Base-by-base conservation (phyloP, 192 early-diverging fungal genomes). In the Spizellomyces punctatus region DNA sequence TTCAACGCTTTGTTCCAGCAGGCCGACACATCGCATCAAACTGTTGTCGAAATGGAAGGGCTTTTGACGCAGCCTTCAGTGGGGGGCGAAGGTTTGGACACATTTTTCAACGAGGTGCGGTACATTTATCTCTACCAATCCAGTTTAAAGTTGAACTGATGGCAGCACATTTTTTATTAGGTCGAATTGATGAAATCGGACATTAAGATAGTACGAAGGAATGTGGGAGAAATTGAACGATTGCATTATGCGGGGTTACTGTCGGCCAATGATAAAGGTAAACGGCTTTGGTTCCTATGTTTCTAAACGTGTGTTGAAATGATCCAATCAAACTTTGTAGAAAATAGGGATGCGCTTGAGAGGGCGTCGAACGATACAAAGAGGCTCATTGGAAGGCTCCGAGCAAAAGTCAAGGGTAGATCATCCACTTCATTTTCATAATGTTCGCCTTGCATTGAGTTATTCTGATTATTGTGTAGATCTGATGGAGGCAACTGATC, bases 401-500 rank as follows among this genome's bases (percentile, higher is more conserved):
- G 50, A 2, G 12, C 50, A 54, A 54, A 19, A 54, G 50, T 54
- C 50, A 54, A 54, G 50, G 17, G 50, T 54, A 54, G 17, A 19
- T 54, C 17, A 0, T 19, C 12, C 50, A 2, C 50, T n/a, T 19
- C 50, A 2, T 12, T n/a, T 12, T 2, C 50, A 54, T 54, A 19
- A n/a, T 54, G 50, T 54, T 36, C 27, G 50, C 12, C 17, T 12
- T 0, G 50, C 50, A 54, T 54, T 12, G 14, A 19, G 14, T 54
- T 54, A 54, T 54, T 0, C 1, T 12, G 50, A 54, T 19, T 54
- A n/a, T n/a, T 52, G 49, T n/a, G 14, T 54, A 54, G 50, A 19
- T 19, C 12, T 61, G 59, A 61, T 61, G 59, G 12, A 12, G 59
- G 19, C 14, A 10, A 61, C 59, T 61, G 59, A 61, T 27, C 59